phyloP scores from a whole-genome alignment of 345 rosid genomes.

The Triadica sebifera region DNA sequence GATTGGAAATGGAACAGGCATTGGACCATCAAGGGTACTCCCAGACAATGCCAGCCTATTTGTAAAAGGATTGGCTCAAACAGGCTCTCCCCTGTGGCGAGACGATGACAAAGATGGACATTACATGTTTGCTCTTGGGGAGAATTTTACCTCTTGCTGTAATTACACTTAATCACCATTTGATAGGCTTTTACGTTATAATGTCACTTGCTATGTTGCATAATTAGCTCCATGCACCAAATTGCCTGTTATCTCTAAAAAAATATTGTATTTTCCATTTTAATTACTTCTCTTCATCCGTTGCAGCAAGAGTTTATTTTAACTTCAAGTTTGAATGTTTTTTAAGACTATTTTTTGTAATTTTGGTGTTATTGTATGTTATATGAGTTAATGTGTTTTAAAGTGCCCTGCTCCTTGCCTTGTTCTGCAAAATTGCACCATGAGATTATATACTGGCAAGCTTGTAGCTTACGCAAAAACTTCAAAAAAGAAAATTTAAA shows the following conservation, averaged over 20 bases:
- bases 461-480: not conserved
- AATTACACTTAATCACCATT: conserved; percentile 50
- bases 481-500: not conserved
- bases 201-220: conserved; percentile 16
- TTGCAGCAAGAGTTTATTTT: not conserved
- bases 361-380: not conserved
- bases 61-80: conserved; percentile 56
- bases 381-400: not conserved
- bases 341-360: not conserved
- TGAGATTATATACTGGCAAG: not conserved
- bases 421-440: not conserved
- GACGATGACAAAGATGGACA: conserved; percentile 76
- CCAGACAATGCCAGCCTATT: conserved; percentile 45
- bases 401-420: not conserved
- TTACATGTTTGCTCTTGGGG: conserved; percentile 66
- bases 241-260: not conserved
- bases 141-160: conserved; percentile 72
- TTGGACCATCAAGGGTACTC: conserved; percentile 50
- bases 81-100: conserved; percentile 63
- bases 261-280: not conserved
- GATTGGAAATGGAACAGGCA: conserved; percentile 58
- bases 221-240: not conserved
- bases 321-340: not conserved
- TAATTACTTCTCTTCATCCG: not conserved
- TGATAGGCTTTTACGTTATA: conserved; percentile 21